Evolutionary conservation across 805 yeast species (phyloP).

Genomic region (Henningerozyma blattae): DNA sequence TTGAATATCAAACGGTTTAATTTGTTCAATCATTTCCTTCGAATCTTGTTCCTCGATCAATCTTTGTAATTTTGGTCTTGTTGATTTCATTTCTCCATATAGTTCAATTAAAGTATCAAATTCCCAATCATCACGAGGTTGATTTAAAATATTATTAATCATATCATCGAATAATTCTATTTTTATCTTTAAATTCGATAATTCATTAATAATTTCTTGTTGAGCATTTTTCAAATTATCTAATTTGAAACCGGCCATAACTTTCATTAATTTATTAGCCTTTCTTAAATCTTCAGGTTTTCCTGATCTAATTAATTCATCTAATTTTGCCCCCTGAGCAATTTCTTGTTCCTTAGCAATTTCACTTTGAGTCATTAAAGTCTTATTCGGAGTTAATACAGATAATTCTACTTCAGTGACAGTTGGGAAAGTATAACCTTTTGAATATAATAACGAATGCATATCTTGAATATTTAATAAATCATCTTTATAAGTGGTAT

Average conservation of each 20-base stretch:
- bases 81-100: conserved; percentile 57
- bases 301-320: conserved; percentile 87
- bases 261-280: conserved; percentile 89
- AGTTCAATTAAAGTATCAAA: conserved; percentile 66
- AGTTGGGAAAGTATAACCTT: conserved; percentile 88
- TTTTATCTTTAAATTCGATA: conserved; percentile 68
- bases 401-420: conserved; percentile 81
- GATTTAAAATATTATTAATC: conserved; percentile 39
- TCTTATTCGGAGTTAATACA: conserved; percentile 78
- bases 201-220: conserved; percentile 68
- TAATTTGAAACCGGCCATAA: conserved; percentile 92
- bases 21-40: conserved; percentile 48
- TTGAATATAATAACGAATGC: conserved; percentile 77
- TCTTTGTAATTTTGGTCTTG: conserved; percentile 74
- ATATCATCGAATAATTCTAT: conserved; percentile 77
- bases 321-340: conserved; percentile 86
- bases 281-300: conserved; percentile 87
- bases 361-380: conserved; percentile 75
- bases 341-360: conserved; percentile 80
- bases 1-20: conserved; percentile 58
- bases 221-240: conserved; percentile 52
- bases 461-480: conserved; percentile 84
- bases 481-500: conserved; percentile 80
- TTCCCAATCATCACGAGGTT: conserved; percentile 10
- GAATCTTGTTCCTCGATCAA: conserved; percentile 67